Percentiles rank a stretch among this genome's conserved stretches.
These are phyloP conservation scores for Bipolaris bicolor DNA, from an alignment of 2,329 filamentous ascomycete species.

Conservation along the genomic window DNA sequence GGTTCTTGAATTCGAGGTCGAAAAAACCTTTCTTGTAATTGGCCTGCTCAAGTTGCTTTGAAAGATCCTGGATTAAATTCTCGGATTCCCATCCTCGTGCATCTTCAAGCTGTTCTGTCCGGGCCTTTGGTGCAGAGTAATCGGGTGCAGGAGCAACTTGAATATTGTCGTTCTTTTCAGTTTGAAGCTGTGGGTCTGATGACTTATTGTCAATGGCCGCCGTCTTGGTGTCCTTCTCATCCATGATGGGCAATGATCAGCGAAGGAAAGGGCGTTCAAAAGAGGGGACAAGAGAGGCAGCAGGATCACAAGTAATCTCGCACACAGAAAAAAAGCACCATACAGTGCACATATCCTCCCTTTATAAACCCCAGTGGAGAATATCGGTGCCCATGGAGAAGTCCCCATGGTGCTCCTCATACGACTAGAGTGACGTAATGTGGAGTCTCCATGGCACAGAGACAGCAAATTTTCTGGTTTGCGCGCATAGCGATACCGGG, in stretches of 20 bases:
- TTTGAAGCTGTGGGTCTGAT: conserved; percentile 18
- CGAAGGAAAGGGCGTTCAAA: conserved; percentile 10
- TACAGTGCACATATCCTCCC: conserved; percentile 19
- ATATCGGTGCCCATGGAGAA: conserved; percentile 28
- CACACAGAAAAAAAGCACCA: conserved; percentile 4
- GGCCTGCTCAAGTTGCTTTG: conserved; percentile 46
- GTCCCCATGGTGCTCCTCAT: conserved; percentile 28
- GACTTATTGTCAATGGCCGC: conserved; percentile 12
- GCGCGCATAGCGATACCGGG: conserved; percentile 19
- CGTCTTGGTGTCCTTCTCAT: conserved; percentile 34
- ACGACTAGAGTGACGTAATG: conserved; percentile 23
- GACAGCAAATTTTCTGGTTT: conserved; percentile 28
- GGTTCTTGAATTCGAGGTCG: conserved; percentile 65
- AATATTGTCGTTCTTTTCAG: conserved; percentile 29
- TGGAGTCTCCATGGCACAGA: conserved; percentile 35
- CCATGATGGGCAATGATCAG: conserved; percentile 31
- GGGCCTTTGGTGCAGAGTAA: conserved; percentile 40
- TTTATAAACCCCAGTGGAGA: conserved; percentile 37
- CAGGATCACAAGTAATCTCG: conserved; percentile 16
- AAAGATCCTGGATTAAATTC: conserved; percentile 51
- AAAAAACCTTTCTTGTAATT: conserved; percentile 54
- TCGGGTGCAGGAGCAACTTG: conserved; percentile 26
- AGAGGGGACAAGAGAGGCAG: conserved; percentile 8
- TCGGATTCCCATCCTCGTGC: conserved; percentile 53
- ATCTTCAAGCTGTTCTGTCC: conserved; percentile 41